A percentile compares a stretch with the other conserved stretches of the same genome.
Conservation (phyloP, 805 yeast species). For the Wickerhamiella bombiphila region DNA sequence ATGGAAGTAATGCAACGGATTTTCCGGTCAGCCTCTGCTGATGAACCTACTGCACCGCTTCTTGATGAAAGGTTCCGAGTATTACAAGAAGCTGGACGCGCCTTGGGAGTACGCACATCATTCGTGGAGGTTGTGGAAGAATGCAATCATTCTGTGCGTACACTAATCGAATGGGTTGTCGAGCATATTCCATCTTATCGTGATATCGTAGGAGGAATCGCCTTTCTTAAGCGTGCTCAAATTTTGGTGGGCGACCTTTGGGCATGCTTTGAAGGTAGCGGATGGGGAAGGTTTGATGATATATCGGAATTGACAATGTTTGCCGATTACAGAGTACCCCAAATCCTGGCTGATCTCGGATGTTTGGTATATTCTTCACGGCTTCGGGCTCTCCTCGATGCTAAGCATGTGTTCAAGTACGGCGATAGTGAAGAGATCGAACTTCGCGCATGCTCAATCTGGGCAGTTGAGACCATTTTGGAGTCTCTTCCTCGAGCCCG, state of each 20-base stretch:
- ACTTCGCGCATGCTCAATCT: conserved; percentile 29
- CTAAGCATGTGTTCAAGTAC: conserved; percentile 15
- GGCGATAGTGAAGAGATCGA: conserved; percentile 28
- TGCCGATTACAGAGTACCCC: conserved; percentile 34
- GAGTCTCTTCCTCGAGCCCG: conserved; percentile 13
- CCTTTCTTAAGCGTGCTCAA: conserved; percentile 29
- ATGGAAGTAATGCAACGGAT: conserved; percentile 17
- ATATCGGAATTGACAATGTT: conserved; percentile 31
- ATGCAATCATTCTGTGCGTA: conserved; percentile 23
- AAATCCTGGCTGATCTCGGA: conserved; percentile 26
- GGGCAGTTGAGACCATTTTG: conserved; percentile 28
- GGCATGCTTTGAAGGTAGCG: conserved; percentile 29
- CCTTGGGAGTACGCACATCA: conserved; percentile 11
- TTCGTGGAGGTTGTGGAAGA: conserved; percentile 18
- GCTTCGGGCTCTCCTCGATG: conserved; percentile 16
- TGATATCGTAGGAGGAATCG: conserved; percentile 24
- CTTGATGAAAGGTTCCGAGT: conserved; percentile 23
- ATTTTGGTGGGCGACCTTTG: conserved; percentile 30
- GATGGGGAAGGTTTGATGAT: conserved; percentile 27
- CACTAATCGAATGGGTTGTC: conserved; percentile 21
- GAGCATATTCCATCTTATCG: conserved; percentile 23
- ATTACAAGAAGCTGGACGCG: conserved; percentile 26
- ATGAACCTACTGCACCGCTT: conserved; percentile 22
- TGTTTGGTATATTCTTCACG: conserved; percentile 24
- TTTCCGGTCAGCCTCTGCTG: conserved; percentile 24